Evolutionary conservation across 345 rosid species (phyloP), one percentile per base, ranked within the genome.

Genomic region (Murraya koenigii): DNA sequence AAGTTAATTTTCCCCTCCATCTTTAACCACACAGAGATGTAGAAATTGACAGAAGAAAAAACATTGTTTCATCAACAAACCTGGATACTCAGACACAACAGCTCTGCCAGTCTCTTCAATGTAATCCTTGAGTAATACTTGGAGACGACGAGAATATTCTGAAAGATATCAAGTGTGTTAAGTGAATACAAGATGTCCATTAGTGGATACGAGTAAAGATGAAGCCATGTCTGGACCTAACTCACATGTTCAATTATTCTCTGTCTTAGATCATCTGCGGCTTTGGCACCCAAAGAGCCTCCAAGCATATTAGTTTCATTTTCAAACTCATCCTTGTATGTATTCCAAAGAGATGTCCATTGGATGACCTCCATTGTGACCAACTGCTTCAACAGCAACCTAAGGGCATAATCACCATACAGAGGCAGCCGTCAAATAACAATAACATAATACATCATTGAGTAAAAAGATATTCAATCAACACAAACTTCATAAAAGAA

Each of bases 281-380:
- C 99, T 86, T 93, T 97, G 66, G 90, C 93, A 73, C 87, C 94
- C 88, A 97, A 87, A 49, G 97, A 85, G 64, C 98, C 94, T 78
- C 99, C 98, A 71, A 90, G 88, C 90, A 90, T 81, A 88, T 86
- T 79, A 85, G 86, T 89, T 84, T 94, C 99, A 72, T 85, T 86
- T 74, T 93, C 97, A 82, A 97, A 97, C 80, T 97, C 99, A 72
- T 87, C 93, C 80, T 89, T 84, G 83, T 88, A 94, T 32, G 85
- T 77, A 87, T 83, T 88, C 99, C 98, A 97, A 69, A 97, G 95
- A 69, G 95, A 83, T 62, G 97, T 97, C 99, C 99, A 94, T 66
- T 88, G 97, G 78, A 97, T 88, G 79, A 97, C 98, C 89, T 97
- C 99, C 98, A 94, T 91, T 47, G 98, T 94, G 71, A 97, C 97